Conservation (phyloP, 2,329 filamentous ascomycete genomes). For the Chaetomium sp. region DNA sequence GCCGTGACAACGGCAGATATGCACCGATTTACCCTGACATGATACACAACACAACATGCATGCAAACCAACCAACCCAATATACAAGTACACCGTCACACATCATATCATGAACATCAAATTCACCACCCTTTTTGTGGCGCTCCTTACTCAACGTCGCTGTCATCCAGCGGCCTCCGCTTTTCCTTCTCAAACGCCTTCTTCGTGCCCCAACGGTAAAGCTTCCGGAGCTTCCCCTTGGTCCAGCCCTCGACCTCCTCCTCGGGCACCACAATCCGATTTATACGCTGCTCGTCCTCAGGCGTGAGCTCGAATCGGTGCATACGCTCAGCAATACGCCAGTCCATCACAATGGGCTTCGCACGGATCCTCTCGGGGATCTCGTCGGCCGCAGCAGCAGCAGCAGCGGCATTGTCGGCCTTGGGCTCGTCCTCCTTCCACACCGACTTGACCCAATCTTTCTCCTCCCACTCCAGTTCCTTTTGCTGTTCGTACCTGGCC, state of each 20-base stretch:
- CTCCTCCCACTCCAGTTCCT: slow-evolving; percentile 46
- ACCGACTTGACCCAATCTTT: slow-evolving; percentile 34
- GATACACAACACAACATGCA: background rate
- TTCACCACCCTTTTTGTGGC: background rate
- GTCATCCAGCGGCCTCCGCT: slow-evolving; percentile 27
- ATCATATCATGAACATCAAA: background rate
- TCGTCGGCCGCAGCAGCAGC: slow-evolving; percentile 25
- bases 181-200: slow-evolving; percentile 36
- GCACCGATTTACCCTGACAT: slow-evolving; percentile 7
- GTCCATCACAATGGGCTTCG: slow-evolving; percentile 69
- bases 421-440: slow-evolving; percentile 38
- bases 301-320: slow-evolving; percentile 65
- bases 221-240: slow-evolving; percentile 52
- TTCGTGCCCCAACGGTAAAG: slow-evolving; percentile 45
- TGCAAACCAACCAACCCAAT: background rate
- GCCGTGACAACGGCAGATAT: slow-evolving; percentile 1
- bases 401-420: slow-evolving; percentile 13
- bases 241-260: slow-evolving; percentile 64
- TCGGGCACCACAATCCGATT: slow-evolving; percentile 55
- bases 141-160: slow-evolving; percentile 17
- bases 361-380: slow-evolving; percentile 65
- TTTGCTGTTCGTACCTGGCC: slow-evolving; percentile 52
- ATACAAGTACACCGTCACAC: slow-evolving; percentile 7
- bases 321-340: slow-evolving; percentile 69
- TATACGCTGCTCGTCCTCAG: slow-evolving; percentile 64